Conservation (phyloP, 2,329 filamentous ascomycete species). For the Calycina herbarum region DNA sequence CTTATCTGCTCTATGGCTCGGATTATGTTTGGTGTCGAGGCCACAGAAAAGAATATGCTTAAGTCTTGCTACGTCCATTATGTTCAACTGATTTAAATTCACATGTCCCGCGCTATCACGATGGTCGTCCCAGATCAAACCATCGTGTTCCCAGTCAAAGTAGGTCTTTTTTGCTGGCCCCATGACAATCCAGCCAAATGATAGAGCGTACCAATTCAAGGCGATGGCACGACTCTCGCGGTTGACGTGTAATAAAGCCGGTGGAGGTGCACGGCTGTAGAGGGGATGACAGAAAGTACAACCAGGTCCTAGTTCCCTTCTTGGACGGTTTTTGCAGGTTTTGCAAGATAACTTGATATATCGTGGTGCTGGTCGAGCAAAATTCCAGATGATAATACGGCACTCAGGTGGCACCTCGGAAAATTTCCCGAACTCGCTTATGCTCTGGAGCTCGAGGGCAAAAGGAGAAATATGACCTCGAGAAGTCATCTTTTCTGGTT, state of each 20-base stretch:
- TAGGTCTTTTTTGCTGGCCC: not conserved
- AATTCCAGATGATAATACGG: not conserved
- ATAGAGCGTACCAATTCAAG: not conserved
- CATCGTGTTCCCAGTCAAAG: not conserved
- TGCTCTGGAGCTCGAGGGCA: too few species aligned
- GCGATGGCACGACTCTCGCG: not conserved
- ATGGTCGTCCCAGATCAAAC: not conserved
- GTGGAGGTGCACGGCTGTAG: not conserved
- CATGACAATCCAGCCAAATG: not conserved
- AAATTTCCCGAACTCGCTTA: not conserved
- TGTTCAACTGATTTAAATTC: not conserved
- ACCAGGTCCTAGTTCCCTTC: not conserved
- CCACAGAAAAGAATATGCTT: not conserved
- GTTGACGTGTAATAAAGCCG: not conserved
- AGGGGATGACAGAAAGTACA: not conserved
- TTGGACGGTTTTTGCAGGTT: not conserved
- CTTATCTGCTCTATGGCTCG: not conserved
- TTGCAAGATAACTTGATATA: not conserved
- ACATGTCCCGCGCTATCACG: not conserved
- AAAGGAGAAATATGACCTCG: not conserved
- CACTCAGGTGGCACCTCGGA: not conserved
- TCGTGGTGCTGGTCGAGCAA: not conserved
- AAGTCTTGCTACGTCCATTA: not conserved
- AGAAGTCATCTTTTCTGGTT: not conserved
- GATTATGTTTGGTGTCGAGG: not conserved